Conservation (phyloP, 805 yeast species). For the Cyberlindnera mycetangii region DNA sequence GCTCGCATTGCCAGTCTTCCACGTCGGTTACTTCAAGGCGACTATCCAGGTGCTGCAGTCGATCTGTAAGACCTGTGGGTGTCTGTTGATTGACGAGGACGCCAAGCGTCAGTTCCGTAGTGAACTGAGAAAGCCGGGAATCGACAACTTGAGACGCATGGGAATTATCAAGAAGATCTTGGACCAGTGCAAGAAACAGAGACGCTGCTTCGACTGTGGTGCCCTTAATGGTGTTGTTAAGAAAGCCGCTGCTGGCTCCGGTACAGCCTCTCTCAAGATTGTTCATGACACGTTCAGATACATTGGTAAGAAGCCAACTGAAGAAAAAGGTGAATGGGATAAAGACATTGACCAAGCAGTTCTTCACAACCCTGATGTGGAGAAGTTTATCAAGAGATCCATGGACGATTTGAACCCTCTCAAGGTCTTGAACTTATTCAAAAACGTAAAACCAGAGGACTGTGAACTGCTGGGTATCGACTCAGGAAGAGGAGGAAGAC, state of each 20-base stretch:
- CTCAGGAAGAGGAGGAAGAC: conserved; percentile 83
- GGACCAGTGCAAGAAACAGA: conserved; percentile 94
- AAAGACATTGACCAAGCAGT: conserved; percentile 77
- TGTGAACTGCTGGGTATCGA: conserved; percentile 93
- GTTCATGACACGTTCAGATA: conserved; percentile 95
- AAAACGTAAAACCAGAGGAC: conserved; percentile 79
- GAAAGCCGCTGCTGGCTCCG: conserved; percentile 88
- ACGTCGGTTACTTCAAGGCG: conserved; percentile 94
- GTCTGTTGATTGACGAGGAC: conserved; percentile 69
- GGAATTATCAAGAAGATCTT: conserved; percentile 73
- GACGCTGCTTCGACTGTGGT: conserved; percentile 85
- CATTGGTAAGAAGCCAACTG: conserved; percentile 85
- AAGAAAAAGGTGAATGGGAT: conserved; percentile 86
- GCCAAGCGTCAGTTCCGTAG: conserved; percentile 62
- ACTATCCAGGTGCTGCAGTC: conserved; percentile 85
- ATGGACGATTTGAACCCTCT: conserved; percentile 93
- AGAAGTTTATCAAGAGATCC: conserved; percentile 79
- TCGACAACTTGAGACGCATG: conserved; percentile 92
- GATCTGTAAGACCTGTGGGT: conserved; percentile 87
- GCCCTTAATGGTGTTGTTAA: conserved; percentile 95
- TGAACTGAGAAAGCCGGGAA: conserved; percentile 84
- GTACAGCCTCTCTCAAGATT: conserved; percentile 91
- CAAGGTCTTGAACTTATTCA: conserved; percentile 81
- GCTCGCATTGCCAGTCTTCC: conserved; percentile 93
- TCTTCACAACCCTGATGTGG: conserved; percentile 79